Evolutionary conservation across 75 land plant genomes (phyloP), one percentile per base, ranked within the genome.

Genomic region (Selaginella moellendorffii): DNA sequence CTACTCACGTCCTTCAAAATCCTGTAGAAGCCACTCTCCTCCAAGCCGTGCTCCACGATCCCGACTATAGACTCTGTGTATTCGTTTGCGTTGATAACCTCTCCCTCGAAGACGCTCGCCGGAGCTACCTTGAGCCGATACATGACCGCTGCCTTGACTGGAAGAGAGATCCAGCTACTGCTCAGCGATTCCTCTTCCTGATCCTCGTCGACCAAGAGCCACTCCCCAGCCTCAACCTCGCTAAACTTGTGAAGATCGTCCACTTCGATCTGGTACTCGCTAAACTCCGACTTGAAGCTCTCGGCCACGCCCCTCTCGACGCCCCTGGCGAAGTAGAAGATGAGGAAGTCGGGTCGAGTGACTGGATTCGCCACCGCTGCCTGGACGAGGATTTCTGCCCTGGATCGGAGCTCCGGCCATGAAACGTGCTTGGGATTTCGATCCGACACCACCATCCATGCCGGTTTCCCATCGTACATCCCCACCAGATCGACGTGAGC

Each of bases 401-500:
- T 76, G 27, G 52, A 60, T 5, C 62, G 17, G 26, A 61, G 63
- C 23, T 63, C 78, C 31, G 53, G 24, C 99, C 99, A 95, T 22
- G 79, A 71, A 58, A 86, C 25, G 63, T 80, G 74, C 61, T 64
- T 74, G 0, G 97, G 83, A 65, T 86, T 95, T 26, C 99, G 71
- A 65, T 81, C 86, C 0, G 90, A 82, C 1, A 90, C 91, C 54
- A 95, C 30, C 51, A 95, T 53, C 99, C 99, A 95, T 0, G 76
- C 82, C 2, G 99, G 82, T 26, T 63, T 63, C 46, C 74, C 53
- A 52, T 76, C 63, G 14, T 83, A 54, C 46, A 80, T 79, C 51
- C 97, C 79, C 12, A 86, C 76, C 2, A 95, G 51, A 70, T 95
- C 97, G 25, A 86, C 88, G 74, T 95, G 85, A n/a, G 71, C 77